Base-by-base conservation (phyloP, 225 moss, liverwort and hornwort genomes). In the Pleurozium schreberi region DNA sequence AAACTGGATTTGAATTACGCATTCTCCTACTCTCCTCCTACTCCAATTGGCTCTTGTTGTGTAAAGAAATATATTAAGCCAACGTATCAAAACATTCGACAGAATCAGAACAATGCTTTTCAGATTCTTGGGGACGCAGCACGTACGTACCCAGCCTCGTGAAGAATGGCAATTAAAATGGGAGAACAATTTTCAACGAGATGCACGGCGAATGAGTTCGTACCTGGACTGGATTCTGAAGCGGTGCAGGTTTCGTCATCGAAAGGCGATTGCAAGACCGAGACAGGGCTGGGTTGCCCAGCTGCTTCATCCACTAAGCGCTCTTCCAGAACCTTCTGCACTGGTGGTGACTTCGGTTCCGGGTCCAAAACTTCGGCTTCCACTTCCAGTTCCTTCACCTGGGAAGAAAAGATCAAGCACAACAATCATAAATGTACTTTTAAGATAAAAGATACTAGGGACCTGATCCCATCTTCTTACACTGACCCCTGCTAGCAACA, bases 241-340 rank as follows among this genome's bases (percentile, higher is more conserved):
- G 91, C 87, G 73, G 93, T 93, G 92, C 86, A 93, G 76, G 91
- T 84, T 87, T 94, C 94, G 85, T 94, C 94, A 31, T 87, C 90
- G 75, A 94, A 94, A 38, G 92, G 93, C n/a, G 91, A 93, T 40
- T 91, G 87, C 52, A 94, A 88, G 81, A 94, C 87, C 52, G 94
- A 94, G 26, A 94, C 93, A 36, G 93, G 94, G 83, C 94, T 94
- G 57, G 94, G 94, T 85, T 94, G 93, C 69, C 83, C 93, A 75
- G 89, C 71, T n/a, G 36, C 65, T 57, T 94, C 93, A 64, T 92
- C 94, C 85, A 91, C 83, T 34, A 81, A 73, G 76, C 87, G 67
- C 73, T 89, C 73, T 14, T 90, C 91, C 58, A 90, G 47, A 88
- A 31, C 66, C 71, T 79, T 91, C 82, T 90, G 89, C 82, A 79